Base-by-base conservation (phyloP, 2,329 filamentous ascomycete species). In the Colletotrichum sublineola region DNA sequence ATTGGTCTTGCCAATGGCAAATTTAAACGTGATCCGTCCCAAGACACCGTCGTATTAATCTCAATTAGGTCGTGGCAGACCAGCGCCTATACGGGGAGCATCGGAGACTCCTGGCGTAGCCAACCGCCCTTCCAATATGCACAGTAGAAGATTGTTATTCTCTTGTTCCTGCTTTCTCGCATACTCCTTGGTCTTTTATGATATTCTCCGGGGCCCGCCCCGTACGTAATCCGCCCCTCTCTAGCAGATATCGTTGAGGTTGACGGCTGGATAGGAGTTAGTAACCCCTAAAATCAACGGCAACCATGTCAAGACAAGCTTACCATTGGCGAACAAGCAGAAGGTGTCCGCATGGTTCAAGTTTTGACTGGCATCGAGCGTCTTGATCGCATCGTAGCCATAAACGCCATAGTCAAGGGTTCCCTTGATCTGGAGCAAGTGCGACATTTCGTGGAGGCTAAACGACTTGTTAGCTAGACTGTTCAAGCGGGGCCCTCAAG, bases 401-500 rank as follows among this genome's bases (percentile, higher is more conserved):
- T 76, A 76, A 42, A 72, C 44, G 24, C 73, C 73, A 52, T 68
- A 76, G 55, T 74, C 73, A 2, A 66, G 60, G 3, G 90, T 92
- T 15, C 89, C 88, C 67, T 88, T 89, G 73, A 81, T 81, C 84
- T 78, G 86, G 81, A 24, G 86, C 84, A 87, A 75, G 78, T 93
- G 92, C 8, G 91, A 92, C 76, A 86, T 84, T 84, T 93, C 91
- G 77, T 93, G 91, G 15, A 93, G 88, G 88, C 81, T 91, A 88
- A n/a, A 8, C 20, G 77, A 92, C 90, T 80, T 92, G 90, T 69
- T n/a, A 69, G 67, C 44, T 9, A 12, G 4, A 29, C n/a, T 20
- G 38, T 29, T 3, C n/a, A 5, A 58, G 14, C 12, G 36, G 36
- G 11, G 20, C 8, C n/a, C 7, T 40, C 1, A 12, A 11, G 15